These are phyloP conservation scores for Jatropha curcas DNA, from an alignment of 345 rosid genomes.

Conservation along the genomic window DNA sequence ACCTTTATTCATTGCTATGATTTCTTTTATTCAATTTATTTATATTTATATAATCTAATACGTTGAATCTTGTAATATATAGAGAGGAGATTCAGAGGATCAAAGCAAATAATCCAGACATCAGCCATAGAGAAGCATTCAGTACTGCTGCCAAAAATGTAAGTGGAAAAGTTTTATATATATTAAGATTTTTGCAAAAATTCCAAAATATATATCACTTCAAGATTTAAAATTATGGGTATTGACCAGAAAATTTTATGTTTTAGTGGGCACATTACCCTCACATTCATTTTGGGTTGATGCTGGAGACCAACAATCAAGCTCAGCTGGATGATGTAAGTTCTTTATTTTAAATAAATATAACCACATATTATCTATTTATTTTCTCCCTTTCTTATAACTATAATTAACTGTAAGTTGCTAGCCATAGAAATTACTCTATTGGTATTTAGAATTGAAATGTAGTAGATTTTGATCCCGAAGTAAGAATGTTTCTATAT, in stretches of 20 bases:
- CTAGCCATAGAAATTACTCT: not conserved
- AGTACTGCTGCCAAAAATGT: slow-evolving; percentile 99
- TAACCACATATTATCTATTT: no score
- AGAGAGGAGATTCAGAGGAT: slow-evolving; percentile 99
- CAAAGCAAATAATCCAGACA: slow-evolving; percentile 92
- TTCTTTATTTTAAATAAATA: no score
- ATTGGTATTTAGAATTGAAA: not conserved
- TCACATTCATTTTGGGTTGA: slow-evolving; percentile 84
- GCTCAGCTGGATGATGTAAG: slow-evolving; percentile 38
- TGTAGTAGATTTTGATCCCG: no score
- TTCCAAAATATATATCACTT: not conserved
- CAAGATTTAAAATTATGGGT: not conserved
- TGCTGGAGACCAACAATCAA: slow-evolving; percentile 75
- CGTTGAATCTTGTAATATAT: not conserved
- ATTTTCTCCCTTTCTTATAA: not conserved
- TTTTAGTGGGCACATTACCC: slow-evolving; percentile 96
- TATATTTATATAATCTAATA: not conserved
- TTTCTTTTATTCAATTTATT: not conserved
- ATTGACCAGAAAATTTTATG: slow-evolving; percentile 9
- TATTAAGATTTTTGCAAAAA: not conserved
- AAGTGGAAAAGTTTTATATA: slow-evolving; percentile 39
- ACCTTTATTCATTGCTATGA: not conserved
- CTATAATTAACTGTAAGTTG: no score
- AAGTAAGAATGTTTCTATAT: no score
- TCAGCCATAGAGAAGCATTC: slow-evolving; percentile 97